Evolutionary conservation across 202 grass and related monocot genomes (phyloP).

Genomic region (Alloteropsis angusta): DNA sequence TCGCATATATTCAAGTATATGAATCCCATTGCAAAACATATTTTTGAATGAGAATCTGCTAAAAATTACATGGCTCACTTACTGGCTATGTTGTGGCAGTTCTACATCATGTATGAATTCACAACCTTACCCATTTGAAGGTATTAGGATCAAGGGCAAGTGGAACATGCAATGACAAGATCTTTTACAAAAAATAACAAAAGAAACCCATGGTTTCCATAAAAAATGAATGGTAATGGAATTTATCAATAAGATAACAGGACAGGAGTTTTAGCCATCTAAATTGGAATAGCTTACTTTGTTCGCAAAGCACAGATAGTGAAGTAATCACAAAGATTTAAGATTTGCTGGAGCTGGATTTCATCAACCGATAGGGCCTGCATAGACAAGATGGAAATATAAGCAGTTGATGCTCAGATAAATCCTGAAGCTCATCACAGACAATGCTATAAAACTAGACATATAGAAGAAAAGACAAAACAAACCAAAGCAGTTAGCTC

Average conservation of each 20-base stretch:
- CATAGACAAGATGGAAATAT: slow-evolving; percentile 35
- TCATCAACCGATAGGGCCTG: slow-evolving; percentile 68
- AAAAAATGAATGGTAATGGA: slow-evolving; percentile 26
- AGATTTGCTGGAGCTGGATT: slow-evolving; percentile 71
- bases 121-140: slow-evolving; percentile 11
- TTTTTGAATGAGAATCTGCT: neutral
- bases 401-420: slow-evolving; percentile 14
- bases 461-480: neutral
- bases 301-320: slow-evolving; percentile 70
- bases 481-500: slow-evolving; percentile 78
- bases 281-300: slow-evolving; percentile 56
- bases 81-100: neutral
- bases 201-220: slow-evolving; percentile 6
- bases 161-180: neutral
- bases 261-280: neutral
- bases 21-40: neutral
- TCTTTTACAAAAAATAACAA: neutral
- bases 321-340: slow-evolving; percentile 74
- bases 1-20: neutral
- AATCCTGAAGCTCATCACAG: neutral
- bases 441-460: slow-evolving; percentile 14
- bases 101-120: neutral
- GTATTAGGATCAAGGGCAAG: neutral
- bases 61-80: neutral
- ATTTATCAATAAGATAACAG: neutral